Evolutionary conservation across 306 rosid species (phyloP).

Genomic region (Citrullus amarus): DNA sequence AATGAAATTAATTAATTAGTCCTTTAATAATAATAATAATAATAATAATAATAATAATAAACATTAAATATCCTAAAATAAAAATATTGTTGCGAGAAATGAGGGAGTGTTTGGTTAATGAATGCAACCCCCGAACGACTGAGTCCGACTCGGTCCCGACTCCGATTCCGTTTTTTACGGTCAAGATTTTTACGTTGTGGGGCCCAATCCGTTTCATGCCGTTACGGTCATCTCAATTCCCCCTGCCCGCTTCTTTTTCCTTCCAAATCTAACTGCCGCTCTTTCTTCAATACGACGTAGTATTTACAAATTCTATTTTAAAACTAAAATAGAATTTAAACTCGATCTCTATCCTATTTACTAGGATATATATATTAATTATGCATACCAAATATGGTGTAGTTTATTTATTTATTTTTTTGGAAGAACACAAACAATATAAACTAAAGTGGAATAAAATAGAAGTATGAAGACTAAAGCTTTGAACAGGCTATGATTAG

Average conservation of each 20-base stretch:
- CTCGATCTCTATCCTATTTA: no score
- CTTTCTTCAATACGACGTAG: no score
- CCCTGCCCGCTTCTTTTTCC: neutral
- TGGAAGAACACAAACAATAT: no score
- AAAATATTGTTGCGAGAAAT: neutral
- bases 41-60: no score
- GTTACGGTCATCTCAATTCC: neutral
- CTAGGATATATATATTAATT: no score
- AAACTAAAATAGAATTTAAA: no score
- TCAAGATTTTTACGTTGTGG: neutral
- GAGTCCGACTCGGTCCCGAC: neutral
- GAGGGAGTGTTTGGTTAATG: neutral
- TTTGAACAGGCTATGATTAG: no score
- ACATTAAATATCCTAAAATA: neutral
- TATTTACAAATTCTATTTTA: no score
- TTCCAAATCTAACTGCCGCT: neutral
- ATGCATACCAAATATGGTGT: no score
- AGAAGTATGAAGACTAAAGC: no score
- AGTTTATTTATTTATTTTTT: no score
- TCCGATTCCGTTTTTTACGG: neutral
- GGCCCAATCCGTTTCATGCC: neutral
- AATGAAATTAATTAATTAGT: neutral
- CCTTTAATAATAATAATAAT: neutral
- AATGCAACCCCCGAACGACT: neutral
- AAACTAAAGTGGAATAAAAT: no score